phyloP scores from a whole-genome alignment of 805 yeast genomes.

The Zygotorulaspora danielsina region DNA sequence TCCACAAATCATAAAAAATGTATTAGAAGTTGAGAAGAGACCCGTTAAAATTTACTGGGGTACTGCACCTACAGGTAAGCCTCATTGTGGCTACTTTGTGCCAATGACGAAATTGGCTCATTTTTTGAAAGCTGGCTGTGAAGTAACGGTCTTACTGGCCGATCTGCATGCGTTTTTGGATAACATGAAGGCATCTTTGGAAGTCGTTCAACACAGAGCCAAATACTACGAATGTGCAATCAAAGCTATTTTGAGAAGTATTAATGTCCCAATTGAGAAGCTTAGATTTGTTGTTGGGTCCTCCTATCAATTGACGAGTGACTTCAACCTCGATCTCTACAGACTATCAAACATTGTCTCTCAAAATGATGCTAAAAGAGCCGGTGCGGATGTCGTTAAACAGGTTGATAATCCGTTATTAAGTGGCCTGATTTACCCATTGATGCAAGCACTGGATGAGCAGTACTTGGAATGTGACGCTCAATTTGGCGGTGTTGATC shows the following conservation, averaged over 20 bases:
- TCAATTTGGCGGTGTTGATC: constrained; percentile 99
- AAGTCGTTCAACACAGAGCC: constrained; percentile 83
- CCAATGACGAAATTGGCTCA: constrained; percentile 97
- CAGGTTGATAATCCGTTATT: constrained; percentile 93
- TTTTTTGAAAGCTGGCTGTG: constrained; percentile 93
- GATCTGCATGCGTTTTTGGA: constrained; percentile 96
- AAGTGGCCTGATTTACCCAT: constrained; percentile 91
- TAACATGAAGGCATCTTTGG: constrained; percentile 97
- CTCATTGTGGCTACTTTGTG: constrained; percentile 98
- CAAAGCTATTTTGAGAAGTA: constrained; percentile 77
- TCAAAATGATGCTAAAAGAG: constrained; percentile 95
- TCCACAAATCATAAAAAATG: constrained; percentile 78
- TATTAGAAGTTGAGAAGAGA: constrained; percentile 74
- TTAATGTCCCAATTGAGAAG: constrained; percentile 88
- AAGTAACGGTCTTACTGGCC: constrained; percentile 85
- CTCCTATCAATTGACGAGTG: constrained; percentile 73
- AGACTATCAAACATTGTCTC: constrained; percentile 77
- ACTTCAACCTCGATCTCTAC: constrained; percentile 87
- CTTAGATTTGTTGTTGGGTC: constrained; percentile 83
- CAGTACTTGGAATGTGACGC: constrained; percentile 82
- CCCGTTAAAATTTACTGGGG: constrained; percentile 95
- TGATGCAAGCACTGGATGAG: constrained; percentile 98
- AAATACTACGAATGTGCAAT: constrained; percentile 80
- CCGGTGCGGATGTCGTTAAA: constrained; percentile 99
- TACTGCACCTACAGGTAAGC: constrained; percentile 98